A percentile compares a stretch with the other conserved stretches of the same genome.
Conservation (phyloP, 1,284 basidiomycete genomes). For the Cryptococcus sp. region DNA sequence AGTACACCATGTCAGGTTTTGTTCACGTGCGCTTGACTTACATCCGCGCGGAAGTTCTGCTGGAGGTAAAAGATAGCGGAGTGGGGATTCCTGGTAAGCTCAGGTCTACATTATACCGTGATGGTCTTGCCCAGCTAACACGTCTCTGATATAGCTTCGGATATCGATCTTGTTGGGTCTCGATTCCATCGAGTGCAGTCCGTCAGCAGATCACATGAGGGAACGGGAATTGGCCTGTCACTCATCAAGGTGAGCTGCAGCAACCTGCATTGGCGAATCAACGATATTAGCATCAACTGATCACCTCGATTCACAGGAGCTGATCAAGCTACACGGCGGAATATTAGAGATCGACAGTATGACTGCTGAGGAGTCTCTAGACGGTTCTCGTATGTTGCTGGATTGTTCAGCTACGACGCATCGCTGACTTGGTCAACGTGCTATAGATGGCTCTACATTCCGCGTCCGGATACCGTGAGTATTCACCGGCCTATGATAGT, state of each 20-base stretch:
- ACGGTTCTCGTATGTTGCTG: constrained; percentile 35
- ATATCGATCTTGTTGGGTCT: constrained; percentile 47
- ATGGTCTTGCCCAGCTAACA: background rate
- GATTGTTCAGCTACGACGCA: background rate
- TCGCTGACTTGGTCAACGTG: background rate
- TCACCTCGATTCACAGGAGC: constrained; percentile 30
- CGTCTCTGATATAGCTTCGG: constrained; percentile 19
- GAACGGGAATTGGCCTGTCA: constrained; percentile 52
- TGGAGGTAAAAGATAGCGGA: constrained; percentile 52
- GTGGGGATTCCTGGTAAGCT: constrained; percentile 50
- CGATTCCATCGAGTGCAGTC: constrained; percentile 51
- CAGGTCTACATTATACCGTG: background rate
- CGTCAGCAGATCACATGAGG: constrained; percentile 47
- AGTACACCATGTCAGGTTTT: constrained; percentile 45
- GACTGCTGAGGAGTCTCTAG: constrained; percentile 38
- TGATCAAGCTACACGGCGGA: constrained; percentile 55
- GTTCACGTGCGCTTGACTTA: constrained; percentile 38
- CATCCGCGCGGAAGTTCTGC: constrained; percentile 23
- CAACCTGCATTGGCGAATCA: background rate
- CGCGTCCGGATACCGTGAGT: constrained; percentile 38
- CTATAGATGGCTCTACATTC: constrained; percentile 47
- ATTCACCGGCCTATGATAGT: background rate
- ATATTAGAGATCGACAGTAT: constrained; percentile 50
- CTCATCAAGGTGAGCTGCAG: constrained; percentile 29
- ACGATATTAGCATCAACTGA: constrained; percentile 22